Conservation (phyloP, 2,329 filamentous ascomycete genomes). For the Monosporascus ibericus region DNA sequence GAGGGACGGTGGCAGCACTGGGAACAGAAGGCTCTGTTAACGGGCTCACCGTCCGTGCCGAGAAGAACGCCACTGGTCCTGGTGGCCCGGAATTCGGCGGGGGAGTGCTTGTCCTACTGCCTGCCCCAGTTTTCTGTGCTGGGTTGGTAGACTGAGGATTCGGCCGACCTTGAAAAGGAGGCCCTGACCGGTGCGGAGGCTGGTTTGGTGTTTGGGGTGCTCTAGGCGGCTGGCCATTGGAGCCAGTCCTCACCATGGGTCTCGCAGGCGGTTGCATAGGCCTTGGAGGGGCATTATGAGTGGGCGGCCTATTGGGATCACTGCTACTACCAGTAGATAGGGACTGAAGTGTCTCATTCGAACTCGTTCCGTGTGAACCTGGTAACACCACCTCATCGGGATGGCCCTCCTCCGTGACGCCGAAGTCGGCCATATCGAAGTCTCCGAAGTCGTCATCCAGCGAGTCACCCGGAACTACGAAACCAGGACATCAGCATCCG, state of each 20-base stretch:
- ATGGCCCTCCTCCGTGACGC: constrained; percentile 61
- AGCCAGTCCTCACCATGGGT: constrained; percentile 23
- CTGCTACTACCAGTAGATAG: constrained; percentile 12
- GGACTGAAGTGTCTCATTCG: constrained; percentile 23
- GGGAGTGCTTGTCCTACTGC: constrained; percentile 21
- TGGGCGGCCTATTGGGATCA: constrained; percentile 20
- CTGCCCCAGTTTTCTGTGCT: constrained; percentile 18
- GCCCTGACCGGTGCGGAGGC: constrained; percentile 17
- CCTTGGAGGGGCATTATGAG: constrained; percentile 16
- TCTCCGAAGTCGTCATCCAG: constrained; percentile 41
- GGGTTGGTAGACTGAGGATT: constrained; percentile 15
- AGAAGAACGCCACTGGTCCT: constrained; percentile 60
- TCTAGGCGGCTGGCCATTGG: constrained; percentile 25
- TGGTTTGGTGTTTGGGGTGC: constrained; percentile 32
- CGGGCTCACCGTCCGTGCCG: constrained; percentile 57
- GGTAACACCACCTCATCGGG: constrained; percentile 69
- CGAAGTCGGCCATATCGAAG: constrained; percentile 73
- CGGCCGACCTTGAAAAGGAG: constrained; percentile 18
- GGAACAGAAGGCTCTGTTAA: constrained; percentile 43
- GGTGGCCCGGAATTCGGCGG: constrained; percentile 22
- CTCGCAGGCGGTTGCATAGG: constrained; percentile 34
- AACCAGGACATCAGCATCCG: constrained; percentile 26
- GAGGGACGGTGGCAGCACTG: constrained; percentile 34
- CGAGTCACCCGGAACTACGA: constrained; percentile 25
- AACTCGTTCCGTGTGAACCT: constrained; percentile 20